These are phyloP conservation scores for Dittrichia graveolens DNA, from an alignment of 129 eudicot genomes.

Conservation along the genomic window DNA sequence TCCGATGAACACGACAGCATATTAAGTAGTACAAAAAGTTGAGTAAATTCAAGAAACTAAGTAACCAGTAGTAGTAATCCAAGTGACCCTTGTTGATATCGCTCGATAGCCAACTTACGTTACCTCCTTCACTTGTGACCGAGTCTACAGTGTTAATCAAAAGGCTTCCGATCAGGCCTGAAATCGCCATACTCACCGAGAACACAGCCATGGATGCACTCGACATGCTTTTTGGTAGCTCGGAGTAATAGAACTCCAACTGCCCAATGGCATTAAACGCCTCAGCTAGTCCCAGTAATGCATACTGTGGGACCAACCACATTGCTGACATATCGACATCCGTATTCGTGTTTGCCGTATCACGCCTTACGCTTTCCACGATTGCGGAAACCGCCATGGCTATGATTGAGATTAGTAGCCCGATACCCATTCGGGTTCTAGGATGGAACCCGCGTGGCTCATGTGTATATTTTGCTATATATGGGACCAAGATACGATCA, in stretches of 20 bases:
- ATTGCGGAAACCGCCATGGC: constrained; percentile 39
- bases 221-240: constrained; percentile 48
- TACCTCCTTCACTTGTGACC: constrained; percentile 35
- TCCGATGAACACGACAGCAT: constrained; percentile 34
- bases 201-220: constrained; percentile 39
- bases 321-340: constrained; percentile 42
- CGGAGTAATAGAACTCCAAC: constrained; percentile 44
- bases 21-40: constrained; percentile 46
- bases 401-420: constrained; percentile 32
- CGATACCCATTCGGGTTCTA: constrained; percentile 49
- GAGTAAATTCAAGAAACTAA: constrained; percentile 39
- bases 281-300: constrained; percentile 42
- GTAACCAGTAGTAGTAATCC: constrained; percentile 50
- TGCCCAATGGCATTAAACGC: constrained; percentile 48
- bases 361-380: constrained; percentile 43
- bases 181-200: constrained; percentile 26
- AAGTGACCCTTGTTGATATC: constrained; percentile 49
- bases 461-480: constrained; percentile 33
- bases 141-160: constrained; percentile 36
- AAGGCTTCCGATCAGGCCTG: constrained; percentile 35
- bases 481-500: constrained; percentile 45
- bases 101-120: constrained; percentile 43
- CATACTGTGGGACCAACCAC: constrained; percentile 54
- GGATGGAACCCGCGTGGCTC: constrained; percentile 39
- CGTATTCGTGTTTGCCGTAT: constrained; percentile 19